phyloP scores from a whole-genome alignment of 2,329 filamentous ascomycete genomes.

The Clarireedia homoeocarpa region DNA sequence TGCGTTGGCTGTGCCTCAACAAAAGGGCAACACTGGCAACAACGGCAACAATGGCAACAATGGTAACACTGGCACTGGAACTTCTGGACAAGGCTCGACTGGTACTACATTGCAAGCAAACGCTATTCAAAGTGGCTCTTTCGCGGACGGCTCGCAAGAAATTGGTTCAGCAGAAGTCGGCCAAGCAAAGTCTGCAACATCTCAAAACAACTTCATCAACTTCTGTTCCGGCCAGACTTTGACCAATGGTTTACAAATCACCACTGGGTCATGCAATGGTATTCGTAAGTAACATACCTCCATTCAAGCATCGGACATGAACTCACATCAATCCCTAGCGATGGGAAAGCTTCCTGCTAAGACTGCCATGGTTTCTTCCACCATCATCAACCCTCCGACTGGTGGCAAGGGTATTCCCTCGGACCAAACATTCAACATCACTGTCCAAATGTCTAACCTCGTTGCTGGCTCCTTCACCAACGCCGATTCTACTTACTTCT shows the following conservation, averaged over 20 bases:
- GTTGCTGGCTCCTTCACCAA: slow-evolving; percentile 34
- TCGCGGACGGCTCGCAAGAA: slow-evolving; percentile 13
- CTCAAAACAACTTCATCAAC: slow-evolving; percentile 26
- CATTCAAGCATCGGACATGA: slow-evolving; percentile 14
- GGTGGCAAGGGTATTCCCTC: slow-evolving; percentile 16
- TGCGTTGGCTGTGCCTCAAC: slow-evolving; percentile 14
- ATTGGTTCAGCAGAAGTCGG: slow-evolving; percentile 22
- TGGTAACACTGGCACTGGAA: not conserved
- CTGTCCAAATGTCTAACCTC: slow-evolving; percentile 31
- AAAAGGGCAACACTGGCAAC: slow-evolving; percentile 5
- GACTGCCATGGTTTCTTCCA: slow-evolving; percentile 26
- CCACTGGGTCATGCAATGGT: slow-evolving; percentile 52
- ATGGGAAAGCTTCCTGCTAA: slow-evolving; percentile 30
- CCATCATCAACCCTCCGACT: slow-evolving; percentile 22
- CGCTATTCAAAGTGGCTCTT: slow-evolving; percentile 19
- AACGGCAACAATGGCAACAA: not conserved
- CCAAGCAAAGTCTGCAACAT: slow-evolving; percentile 20
- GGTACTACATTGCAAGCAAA: slow-evolving; percentile 19
- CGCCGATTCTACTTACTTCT: slow-evolving; percentile 32
- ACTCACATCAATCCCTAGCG: slow-evolving; percentile 13
- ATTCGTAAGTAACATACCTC: slow-evolving; percentile 18
- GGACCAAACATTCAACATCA: slow-evolving; percentile 28
- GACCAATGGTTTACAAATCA: slow-evolving; percentile 52
- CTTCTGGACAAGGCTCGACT: slow-evolving; percentile 6
- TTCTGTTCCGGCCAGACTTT: slow-evolving; percentile 32